Percentiles rank a stretch among this genome's conserved stretches.
Conservation (phyloP, 2,329 filamentous ascomycete genomes). For the Triangularia verruculosa region DNA sequence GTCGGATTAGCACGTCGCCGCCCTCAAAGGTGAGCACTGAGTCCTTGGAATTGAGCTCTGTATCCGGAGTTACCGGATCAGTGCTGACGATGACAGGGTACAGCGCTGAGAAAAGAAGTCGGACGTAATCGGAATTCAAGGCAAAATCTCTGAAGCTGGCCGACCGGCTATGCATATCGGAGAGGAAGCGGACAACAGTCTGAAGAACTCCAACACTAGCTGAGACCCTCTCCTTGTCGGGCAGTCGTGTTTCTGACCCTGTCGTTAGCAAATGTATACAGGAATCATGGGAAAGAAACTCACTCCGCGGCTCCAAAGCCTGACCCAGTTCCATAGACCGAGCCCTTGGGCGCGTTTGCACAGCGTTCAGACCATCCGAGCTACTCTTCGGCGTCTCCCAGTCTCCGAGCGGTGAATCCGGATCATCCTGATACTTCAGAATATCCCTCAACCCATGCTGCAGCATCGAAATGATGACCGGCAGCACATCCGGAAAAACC, state of each 20-base stretch:
- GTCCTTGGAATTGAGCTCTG: constrained; percentile 80
- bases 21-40: constrained; percentile 81
- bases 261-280: constrained; percentile 17
- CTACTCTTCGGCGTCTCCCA: constrained; percentile 24
- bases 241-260: constrained; percentile 38
- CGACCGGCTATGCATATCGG: constrained; percentile 75
- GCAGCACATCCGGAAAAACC: constrained; percentile 71
- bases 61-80: constrained; percentile 77
- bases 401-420: constrained; percentile 48
- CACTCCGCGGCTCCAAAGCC: constrained; percentile 55
- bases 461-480: constrained; percentile 81
- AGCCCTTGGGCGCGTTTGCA: constrained; percentile 43
- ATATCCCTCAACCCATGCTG: constrained; percentile 77
- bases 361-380: constrained; percentile 25
- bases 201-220: constrained; percentile 67
- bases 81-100: constrained; percentile 88
- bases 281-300: constrained; percentile 27
- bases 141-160: constrained; percentile 79
- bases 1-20: constrained; percentile 77
- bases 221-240: constrained; percentile 48
- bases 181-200: constrained; percentile 74
- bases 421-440: constrained; percentile 58
- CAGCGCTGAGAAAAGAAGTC: constrained; percentile 72
- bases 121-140: constrained; percentile 73
- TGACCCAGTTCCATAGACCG: constrained; percentile 66